A percentile compares a stretch with the other conserved stretches of the same genome.
phyloP scores from a whole-genome alignment of 1,284 basidiomycete species.

The Apiotrichum akiyoshidainum region DNA sequence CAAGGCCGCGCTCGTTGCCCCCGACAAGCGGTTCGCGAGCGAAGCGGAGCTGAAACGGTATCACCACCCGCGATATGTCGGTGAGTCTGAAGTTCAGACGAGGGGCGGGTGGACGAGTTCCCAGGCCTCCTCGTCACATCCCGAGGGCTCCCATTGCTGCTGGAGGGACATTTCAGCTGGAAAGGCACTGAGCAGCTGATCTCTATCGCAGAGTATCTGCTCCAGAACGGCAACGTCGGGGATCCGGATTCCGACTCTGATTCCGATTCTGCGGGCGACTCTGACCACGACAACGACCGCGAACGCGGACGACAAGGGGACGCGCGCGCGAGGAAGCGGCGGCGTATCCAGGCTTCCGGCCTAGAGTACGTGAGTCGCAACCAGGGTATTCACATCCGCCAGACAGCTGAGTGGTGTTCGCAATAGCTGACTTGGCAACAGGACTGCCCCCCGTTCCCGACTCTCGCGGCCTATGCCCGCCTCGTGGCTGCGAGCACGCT shows the following conservation, averaged over 20 bases:
- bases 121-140: too few relatives aligned
- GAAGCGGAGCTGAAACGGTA: conserved; percentile 46
- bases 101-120: too few relatives aligned
- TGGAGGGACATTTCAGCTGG: too few relatives aligned
- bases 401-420: too few relatives aligned
- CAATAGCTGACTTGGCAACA: conserved; percentile 40
- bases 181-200: too few relatives aligned
- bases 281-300: too few relatives aligned
- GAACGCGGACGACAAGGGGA: neutral
- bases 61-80: conserved; percentile 51
- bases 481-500: conserved; percentile 73
- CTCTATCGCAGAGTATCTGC: conserved; percentile 19
- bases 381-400: neutral
- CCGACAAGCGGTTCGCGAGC: conserved; percentile 29
- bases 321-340: conserved; percentile 29
- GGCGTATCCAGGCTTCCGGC: conserved; percentile 56
- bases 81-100: conserved; percentile 23
- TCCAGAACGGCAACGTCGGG: conserved; percentile 3
- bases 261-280: too few relatives aligned
- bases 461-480: conserved; percentile 66
- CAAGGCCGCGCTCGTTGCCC: conserved; percentile 50
- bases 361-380: conserved; percentile 61
- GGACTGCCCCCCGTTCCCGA: conserved; percentile 77
- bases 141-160: too few relatives aligned
- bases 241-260: neutral